phyloP scores from a whole-genome alignment of 2,329 filamentous ascomycete species.

The Monilinia fructigena region DNA sequence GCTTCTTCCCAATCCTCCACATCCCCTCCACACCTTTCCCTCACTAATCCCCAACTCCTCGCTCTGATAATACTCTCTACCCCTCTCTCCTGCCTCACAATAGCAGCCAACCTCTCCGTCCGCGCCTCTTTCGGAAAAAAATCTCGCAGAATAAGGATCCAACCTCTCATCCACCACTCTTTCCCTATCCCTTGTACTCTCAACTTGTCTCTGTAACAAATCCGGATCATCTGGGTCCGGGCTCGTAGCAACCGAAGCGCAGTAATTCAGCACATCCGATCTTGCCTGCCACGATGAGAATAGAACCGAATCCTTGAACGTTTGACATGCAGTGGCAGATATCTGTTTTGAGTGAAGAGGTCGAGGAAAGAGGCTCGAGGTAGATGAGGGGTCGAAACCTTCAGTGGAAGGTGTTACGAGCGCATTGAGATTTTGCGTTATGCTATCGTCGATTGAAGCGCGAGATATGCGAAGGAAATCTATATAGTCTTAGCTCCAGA shows the following conservation, averaged over 20 bases:
- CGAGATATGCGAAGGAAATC: conserved; percentile 90
- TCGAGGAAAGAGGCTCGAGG: conserved; percentile 58
- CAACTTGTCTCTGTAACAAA: conserved; percentile 63
- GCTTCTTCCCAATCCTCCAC: conserved; percentile 63
- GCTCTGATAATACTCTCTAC: conserved; percentile 78
- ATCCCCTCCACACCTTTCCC: conserved; percentile 67
- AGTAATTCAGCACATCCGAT: conserved; percentile 83
- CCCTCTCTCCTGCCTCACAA: conserved; percentile 72
- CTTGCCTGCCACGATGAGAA: conserved; percentile 87
- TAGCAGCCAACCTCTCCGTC: conserved; percentile 72
- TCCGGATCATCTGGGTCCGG: conserved; percentile 87
- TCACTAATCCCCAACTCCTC: conserved; percentile 77
- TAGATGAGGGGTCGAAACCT: conserved; percentile 79
- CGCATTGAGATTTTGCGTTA: conserved; percentile 89
- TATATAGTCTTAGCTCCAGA: conserved; percentile 42
- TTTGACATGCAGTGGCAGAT: conserved; percentile 60
- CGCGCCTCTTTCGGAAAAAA: conserved; percentile 78
- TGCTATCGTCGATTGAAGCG: conserved; percentile 84
- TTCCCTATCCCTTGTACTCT: conserved; percentile 68
- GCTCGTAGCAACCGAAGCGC: conserved; percentile 79
- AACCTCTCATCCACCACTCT: conserved; percentile 80
- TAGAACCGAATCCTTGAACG: conserved; percentile 74
- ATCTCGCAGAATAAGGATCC: conserved; percentile 86
- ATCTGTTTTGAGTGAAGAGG: conserved; percentile 53
- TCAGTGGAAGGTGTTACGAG: conserved; percentile 70